phyloP scores from a whole-genome alignment of 352 stramenopile species.

The Plasmopara viticola region DNA sequence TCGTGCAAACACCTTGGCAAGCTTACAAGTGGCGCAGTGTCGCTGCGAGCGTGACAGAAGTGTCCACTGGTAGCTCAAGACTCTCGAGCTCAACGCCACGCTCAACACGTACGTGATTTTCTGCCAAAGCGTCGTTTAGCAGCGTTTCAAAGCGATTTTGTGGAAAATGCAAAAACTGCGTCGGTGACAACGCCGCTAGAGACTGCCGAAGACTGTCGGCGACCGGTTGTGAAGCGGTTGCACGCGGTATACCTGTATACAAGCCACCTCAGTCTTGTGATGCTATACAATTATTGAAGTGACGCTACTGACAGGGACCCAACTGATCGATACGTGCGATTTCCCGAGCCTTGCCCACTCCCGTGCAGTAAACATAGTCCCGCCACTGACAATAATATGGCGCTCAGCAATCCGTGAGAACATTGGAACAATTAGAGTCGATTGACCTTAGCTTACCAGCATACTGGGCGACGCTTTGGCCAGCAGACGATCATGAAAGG shows the following conservation, averaged over 20 bases:
- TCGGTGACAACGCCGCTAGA: slow-evolving; percentile 49
- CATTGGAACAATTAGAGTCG: background rate
- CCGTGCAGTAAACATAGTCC: slow-evolving; percentile 81
- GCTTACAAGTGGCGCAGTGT: slow-evolving; percentile 46
- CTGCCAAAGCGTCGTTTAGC: slow-evolving; percentile 45
- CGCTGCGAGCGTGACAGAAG: slow-evolving; percentile 16
- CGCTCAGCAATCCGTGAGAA: slow-evolving; percentile 4
- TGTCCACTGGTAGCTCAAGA: slow-evolving; percentile 19
- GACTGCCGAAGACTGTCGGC: slow-evolving; percentile 32
- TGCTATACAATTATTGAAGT: background rate
- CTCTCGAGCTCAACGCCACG: slow-evolving; percentile 52
- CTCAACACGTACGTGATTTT: slow-evolving; percentile 42
- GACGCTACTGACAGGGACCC: slow-evolving; percentile 38
- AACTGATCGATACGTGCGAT: slow-evolving; percentile 81
- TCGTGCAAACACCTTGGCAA: background rate
- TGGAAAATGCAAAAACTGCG: slow-evolving; percentile 80
- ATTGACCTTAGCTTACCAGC: slow-evolving; percentile 28
- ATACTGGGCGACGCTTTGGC: slow-evolving; percentile 50
- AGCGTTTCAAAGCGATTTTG: slow-evolving; percentile 79
- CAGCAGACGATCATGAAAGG: slow-evolving; percentile 66
- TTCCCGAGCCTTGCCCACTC: slow-evolving; percentile 53
- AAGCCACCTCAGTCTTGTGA: background rate
- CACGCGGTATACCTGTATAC: slow-evolving; percentile 41
- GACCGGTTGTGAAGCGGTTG: slow-evolving; percentile 8
- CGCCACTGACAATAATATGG: slow-evolving; percentile 46